Base-by-base conservation (phyloP, 768 basidiomycete species). In the Boletus coccyginus region DNA sequence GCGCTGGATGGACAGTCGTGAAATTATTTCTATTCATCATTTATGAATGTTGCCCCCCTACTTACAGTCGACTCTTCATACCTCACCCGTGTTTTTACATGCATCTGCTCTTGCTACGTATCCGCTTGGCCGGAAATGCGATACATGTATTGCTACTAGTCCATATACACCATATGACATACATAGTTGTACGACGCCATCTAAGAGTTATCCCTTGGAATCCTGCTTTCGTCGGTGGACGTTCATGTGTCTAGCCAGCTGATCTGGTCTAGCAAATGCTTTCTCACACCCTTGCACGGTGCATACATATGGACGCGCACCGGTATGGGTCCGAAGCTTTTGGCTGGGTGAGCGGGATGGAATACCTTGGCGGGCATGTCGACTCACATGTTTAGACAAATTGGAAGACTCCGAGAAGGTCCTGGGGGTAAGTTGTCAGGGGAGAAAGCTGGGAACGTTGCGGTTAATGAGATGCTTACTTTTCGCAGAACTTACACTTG, bases 391-490 rank as follows among this genome's bases (percentile, higher is more conserved):
- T 77, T 90, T 96, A 19, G 89, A 93, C 49, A 92, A 75, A 73
- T 97, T 97, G 3, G 94, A 96, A 16, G 93, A 94, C 70, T 98
- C 94, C 1, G 93, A 81, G 63, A 98, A 97, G 2, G 89, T 89
- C 64, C 92, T 94, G 49, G 7, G 14, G 27, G 35, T 33, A 3
- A 17, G 12, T 31, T 38, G 50, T 55, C 42, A 63, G 29, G 27
- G 24, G 13, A 29, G 16, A 38, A 2, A 7, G 3, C 11, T 2
- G 31, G 21, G 13, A 27, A 13, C 12, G 4, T 24, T 14, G 17
- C 5, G 36, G 19, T 35, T 11, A 33, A 16, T 46, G 11, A 42
- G 19, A 58, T 35, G 33, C 80, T 50, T 58, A 87, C 90, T 84
- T 83, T 16, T 88, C 85, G 67, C 94, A 98, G 62, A 85, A 87